These are phyloP conservation scores for Metschnikowia lunata DNA, from an alignment of 805 yeast species.

Conservation along the genomic window DNA sequence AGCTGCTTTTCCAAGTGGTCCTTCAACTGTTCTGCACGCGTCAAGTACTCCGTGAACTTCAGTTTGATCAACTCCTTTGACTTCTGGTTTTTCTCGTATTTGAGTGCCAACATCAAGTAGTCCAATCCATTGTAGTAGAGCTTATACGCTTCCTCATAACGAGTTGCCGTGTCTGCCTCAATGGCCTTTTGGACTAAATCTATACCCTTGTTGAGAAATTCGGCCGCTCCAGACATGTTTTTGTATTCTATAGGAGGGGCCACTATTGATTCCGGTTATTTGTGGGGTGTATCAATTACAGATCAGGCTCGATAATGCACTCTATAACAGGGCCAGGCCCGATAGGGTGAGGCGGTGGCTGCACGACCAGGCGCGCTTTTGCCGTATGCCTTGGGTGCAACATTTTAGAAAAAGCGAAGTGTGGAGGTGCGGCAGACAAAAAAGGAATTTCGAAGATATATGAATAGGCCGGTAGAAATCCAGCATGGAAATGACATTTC, in stretches of 20 bases:
- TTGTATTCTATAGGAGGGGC: neutral
- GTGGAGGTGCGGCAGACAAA: no score
- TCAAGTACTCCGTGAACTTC: conserved; percentile 84
- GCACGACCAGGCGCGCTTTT: neutral
- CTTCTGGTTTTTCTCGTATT: conserved; percentile 84
- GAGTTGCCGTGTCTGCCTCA: conserved; percentile 85
- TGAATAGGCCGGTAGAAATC: no score
- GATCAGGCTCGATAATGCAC: no score
- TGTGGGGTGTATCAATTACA: no score
- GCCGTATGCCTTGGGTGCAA: no score
- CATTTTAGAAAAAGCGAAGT: no score
- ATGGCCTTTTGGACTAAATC: conserved; percentile 92
- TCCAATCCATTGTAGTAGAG: conserved; percentile 90
- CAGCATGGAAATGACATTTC: no score
- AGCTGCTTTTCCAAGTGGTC: conserved; percentile 72
- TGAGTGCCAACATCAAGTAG: conserved; percentile 91
- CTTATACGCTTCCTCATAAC: conserved; percentile 91
- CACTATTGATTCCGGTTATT: no score
- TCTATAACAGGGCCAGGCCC: no score
- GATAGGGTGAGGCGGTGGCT: conserved; percentile 1
- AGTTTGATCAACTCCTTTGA: conserved; percentile 85
- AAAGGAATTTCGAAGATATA: no score
- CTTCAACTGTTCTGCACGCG: conserved; percentile 91
- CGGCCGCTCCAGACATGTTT: conserved; percentile 38
- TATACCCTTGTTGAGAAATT: conserved; percentile 90